Evolutionary conservation across 495 filamentous ascomycete species (phyloP).

Genomic region (Cudoniella acicularis): DNA sequence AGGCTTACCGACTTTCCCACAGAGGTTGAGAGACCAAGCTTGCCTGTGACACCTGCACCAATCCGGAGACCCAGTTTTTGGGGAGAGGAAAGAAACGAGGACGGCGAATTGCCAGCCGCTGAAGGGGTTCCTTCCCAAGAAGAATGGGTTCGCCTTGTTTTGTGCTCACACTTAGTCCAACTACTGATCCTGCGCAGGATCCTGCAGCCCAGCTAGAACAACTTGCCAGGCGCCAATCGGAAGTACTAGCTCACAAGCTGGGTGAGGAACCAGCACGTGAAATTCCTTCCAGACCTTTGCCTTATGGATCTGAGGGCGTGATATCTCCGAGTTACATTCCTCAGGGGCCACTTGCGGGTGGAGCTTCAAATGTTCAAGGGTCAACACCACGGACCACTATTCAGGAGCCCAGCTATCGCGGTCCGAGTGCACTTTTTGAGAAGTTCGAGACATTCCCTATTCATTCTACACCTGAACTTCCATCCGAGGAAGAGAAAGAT

Average conservation of each 20-base stretch:
- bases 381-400: slow-evolving; percentile 20
- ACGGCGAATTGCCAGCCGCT: slow-evolving; percentile 61
- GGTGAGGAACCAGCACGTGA: slow-evolving; percentile 28
- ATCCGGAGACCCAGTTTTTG: slow-evolving; percentile 54
- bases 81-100: slow-evolving; percentile 47
- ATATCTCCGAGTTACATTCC: slow-evolving; percentile 44
- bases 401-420: slow-evolving; percentile 35
- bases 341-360: slow-evolving; percentile 26
- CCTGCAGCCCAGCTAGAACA: slow-evolving; percentile 65
- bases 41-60: slow-evolving; percentile 88
- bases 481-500: slow-evolving; percentile 41
- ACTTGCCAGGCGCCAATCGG: slow-evolving; percentile 59
- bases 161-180: slow-evolving; percentile 37
- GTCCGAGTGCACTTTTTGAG: slow-evolving; percentile 41
- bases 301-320: slow-evolving; percentile 44
- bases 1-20: slow-evolving; percentile 83
- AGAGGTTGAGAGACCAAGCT: slow-evolving; percentile 75
- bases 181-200: slow-evolving; percentile 51
- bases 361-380: slow-evolving; percentile 33
- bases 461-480: slow-evolving; percentile 32
- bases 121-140: slow-evolving; percentile 79
- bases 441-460: slow-evolving; percentile 39
- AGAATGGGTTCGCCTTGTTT: slow-evolving; percentile 75
- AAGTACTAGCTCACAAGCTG: slow-evolving; percentile 46
- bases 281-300: slow-evolving; percentile 40